Conservation (phyloP, 2,329 filamentous ascomycete genomes). For the Mycocentrospora acerina region DNA sequence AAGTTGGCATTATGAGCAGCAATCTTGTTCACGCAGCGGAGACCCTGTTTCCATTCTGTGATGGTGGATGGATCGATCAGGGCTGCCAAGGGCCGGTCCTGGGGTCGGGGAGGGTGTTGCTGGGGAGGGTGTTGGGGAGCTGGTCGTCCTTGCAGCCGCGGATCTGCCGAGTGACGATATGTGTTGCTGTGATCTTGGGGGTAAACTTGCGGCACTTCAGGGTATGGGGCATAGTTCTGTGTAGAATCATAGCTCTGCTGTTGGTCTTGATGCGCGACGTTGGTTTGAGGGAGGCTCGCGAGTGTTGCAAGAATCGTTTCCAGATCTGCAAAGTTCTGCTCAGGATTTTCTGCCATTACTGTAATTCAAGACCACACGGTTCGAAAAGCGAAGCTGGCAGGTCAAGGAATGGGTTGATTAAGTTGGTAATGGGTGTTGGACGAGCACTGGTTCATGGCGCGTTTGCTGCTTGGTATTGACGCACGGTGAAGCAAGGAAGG, state of each 20-base stretch:
- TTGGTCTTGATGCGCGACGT: conserved; percentile 13
- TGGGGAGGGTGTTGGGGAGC: conserved; percentile 14
- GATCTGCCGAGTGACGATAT: conserved; percentile 19
- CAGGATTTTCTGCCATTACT: conserved; percentile 34
- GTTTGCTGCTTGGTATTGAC: conserved; percentile 6
- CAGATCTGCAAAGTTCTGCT: conserved; percentile 28
- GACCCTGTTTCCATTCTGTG: conserved; percentile 50
- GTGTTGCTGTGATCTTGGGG: conserved; percentile 1
- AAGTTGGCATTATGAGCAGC: conserved; percentile 48
- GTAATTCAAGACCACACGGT: not conserved
- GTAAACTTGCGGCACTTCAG: conserved; percentile 4
- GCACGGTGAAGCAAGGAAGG: conserved; percentile 9
- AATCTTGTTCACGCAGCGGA: conserved; percentile 51
- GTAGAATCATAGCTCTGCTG: conserved; percentile 6
- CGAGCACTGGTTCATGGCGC: conserved; percentile 14
- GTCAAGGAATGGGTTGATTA: not conserved
- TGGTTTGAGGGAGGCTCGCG: conserved; percentile 28
- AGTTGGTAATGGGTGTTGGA: conserved; percentile 1
- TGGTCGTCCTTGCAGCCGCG: conserved; percentile 20
- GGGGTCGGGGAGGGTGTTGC: conserved; percentile 19
- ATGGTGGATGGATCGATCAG: conserved; percentile 51
- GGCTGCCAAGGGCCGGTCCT: conserved; percentile 20
- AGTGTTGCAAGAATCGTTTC: conserved; percentile 40
- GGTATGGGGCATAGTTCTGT: conserved; percentile 7
- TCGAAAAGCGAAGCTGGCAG: not conserved